Evolutionary conservation across 2,329 filamentous ascomycete species (phyloP), one percentile per base, ranked within the genome.

Genomic region (Botrytis byssoidea): DNA sequence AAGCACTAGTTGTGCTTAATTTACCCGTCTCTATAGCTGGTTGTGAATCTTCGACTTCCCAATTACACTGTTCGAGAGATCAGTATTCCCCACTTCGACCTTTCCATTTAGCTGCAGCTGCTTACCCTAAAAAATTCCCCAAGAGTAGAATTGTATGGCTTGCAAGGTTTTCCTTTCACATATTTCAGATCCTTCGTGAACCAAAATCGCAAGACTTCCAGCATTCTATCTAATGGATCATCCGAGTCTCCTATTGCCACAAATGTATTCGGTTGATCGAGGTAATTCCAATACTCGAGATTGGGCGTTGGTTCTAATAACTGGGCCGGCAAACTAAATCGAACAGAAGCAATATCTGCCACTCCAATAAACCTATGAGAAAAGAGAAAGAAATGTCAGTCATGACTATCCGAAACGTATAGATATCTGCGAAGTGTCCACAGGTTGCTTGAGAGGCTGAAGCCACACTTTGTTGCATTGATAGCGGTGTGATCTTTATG

Each of bases 151-250:
- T 99, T 99, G 85, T 99, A 99, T 18, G 96, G 96, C 84, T 99
- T 99, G 90, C 95, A 98, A 61, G 96, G 96, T 85, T 95, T 97
- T 74, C 95, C 95, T 85, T 98, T 98, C 82, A 97, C 93, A 81
- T 98, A 99, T 89, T 99, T 99, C 83, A 99, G 83, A 83, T 99
- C 96, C 83, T 99, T 99, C 76, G 96, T 98, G 80, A 98, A 97
- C 96, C 96, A 99, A 84, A 98, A 99, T 74, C 95, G 91, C 79
- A 98, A 84, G 44, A 97, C 94, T 80, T 95, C 95, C 70, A 99
- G 88, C 93, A 98, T 98, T 78, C 96, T 94, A 79, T 96, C 95
- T 72, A 98, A 86, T 18, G 92, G 89, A 79, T 98, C 94, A 79
- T 98, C 93, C 29, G 95, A 96, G 79, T 95, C 95, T 79, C 95